Evolutionary conservation across 305 asterid genomes (phyloP), one percentile per base, ranked within the genome.

Genomic region (Solanum hybrid): DNA sequence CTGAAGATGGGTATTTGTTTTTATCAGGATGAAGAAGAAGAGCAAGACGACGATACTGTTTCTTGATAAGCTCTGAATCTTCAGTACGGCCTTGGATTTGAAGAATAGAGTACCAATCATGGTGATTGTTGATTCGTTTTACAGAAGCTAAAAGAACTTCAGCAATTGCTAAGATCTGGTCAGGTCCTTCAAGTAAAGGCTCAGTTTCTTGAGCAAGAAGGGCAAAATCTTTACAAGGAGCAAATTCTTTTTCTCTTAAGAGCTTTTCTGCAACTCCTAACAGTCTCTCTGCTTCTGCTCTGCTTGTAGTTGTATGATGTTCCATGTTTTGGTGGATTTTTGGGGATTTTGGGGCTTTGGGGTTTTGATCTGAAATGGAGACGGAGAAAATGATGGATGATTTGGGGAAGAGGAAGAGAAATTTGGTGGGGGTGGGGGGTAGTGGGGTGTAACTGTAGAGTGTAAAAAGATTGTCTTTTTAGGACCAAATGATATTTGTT

Each of bases 11-110:
- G 92, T 90, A 95, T 74, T 95, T 96, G 92, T 97, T 97, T 94
- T 97, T 95, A 89, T 96, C 98, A 3, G 99, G 98, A 91, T 97
- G 98, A 89, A 97, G 98, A 51, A 97, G 97, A 64, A 97, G 97
- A 4, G 99, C 99, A 82, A 96, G 93, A 34, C 96, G 96, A 39
- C 97, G 97, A 93, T 96, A 97, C 94, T 96, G 98, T 91, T 94
- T 95, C 90, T 92, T 95, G 37, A 96, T 93, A 40, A 94, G 91
- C 40, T 96, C 99, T 36, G 90, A 7, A 8, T 96, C 99, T 88
- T 92, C 94, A 90, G 95, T 87, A 34, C 96, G 95, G 2, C 92
- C 93, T 2, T 93, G 93, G 90, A 96, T 89, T 67, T 96, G 98
- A 89, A 97, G 98, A 86, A 97, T 86, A 6, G 98, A 57, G 90